Conservation (phyloP, 768 basidiomycete species). For the Suillus clintonianus region DNA sequence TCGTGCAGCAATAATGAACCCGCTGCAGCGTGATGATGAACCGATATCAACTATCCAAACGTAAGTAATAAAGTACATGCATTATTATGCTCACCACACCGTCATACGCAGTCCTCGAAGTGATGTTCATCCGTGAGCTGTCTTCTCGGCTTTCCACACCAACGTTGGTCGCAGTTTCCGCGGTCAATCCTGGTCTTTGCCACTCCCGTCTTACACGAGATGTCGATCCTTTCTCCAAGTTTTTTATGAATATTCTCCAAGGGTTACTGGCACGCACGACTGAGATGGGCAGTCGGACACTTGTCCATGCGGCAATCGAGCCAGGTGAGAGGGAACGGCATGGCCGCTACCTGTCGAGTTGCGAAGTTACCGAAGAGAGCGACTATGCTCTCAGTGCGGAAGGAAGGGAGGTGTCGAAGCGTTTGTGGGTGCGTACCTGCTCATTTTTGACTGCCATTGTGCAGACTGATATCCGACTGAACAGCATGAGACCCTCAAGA, state of each 20-base stretch:
- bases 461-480: background rate
- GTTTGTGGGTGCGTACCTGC: conserved; percentile 34
- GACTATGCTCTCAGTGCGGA: conserved; percentile 30
- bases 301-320: conserved; percentile 35
- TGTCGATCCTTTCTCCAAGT: conserved; percentile 3
- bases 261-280: conserved; percentile 30
- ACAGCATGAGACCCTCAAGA: conserved; percentile 29
- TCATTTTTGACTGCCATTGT: background rate
- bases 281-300: conserved; percentile 37
- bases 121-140: conserved; percentile 39
- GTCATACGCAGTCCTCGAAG: conserved; percentile 28
- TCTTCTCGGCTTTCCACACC: conserved; percentile 29
- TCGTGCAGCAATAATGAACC: conserved; percentile 3
- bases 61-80: conserved; percentile 12
- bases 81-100: background rate
- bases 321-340: conserved; percentile 24
- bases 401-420: conserved; percentile 29
- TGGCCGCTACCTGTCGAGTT: conserved; percentile 32
- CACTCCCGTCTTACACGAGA: conserved; percentile 31
- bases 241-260: conserved; percentile 13
- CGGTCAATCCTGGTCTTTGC: conserved; percentile 39
- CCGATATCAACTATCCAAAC: conserved; percentile 26
- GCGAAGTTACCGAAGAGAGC: conserved; percentile 26
- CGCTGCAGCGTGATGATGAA: conserved; percentile 21
- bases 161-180: conserved; percentile 29